phyloP scores from a whole-genome alignment of 2,329 filamentous ascomycete species.

The Alternaria dauci region DNA sequence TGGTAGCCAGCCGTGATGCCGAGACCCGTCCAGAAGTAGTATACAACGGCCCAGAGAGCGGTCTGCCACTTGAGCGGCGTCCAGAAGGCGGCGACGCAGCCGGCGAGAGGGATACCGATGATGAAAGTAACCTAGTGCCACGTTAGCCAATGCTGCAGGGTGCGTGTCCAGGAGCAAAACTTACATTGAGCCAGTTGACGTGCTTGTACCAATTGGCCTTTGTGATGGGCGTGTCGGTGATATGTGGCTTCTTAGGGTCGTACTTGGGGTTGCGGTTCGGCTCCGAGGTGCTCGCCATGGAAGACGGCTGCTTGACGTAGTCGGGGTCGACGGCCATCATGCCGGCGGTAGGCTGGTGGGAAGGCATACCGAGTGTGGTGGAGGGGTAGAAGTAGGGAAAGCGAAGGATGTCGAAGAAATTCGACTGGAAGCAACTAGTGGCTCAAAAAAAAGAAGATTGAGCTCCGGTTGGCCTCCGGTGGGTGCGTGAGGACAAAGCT shows the following conservation, averaged over 20 bases:
- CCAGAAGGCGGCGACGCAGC: conserved; percentile 80
- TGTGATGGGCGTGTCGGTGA: conserved; percentile 83
- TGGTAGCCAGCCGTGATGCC: conserved; percentile 70
- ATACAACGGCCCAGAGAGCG: conserved; percentile 74
- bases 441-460: conserved; percentile 22
- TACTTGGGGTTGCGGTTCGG: conserved; percentile 62
- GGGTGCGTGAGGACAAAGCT: conserved; percentile 10
- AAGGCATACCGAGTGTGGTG: conserved; percentile 55
- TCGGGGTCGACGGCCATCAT: conserved; percentile 60
- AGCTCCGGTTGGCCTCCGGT: conserved; percentile 29
- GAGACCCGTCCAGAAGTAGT: conserved; percentile 86
- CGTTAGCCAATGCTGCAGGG: conserved; percentile 22
- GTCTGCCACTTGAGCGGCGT: conserved; percentile 78
- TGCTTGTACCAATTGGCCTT: conserved; percentile 88
- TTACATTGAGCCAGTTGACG: conserved; percentile 91
- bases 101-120: conserved; percentile 76
- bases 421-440: conserved; percentile 23
- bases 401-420: conserved; percentile 17
- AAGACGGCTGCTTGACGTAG: conserved; percentile 56
- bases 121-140: conserved; percentile 76
- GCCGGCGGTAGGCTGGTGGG: conserved; percentile 60
- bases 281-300: conserved; percentile 60
- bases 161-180: conserved; percentile 1
- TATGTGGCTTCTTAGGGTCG: conserved; percentile 79
- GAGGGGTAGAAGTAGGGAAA: conserved; percentile 20